A percentile compares a stretch with the other conserved stretches of the same genome.
Conservation (phyloP, 495 filamentous ascomycete genomes). For the Hyphodiscus hymeniophilus region DNA sequence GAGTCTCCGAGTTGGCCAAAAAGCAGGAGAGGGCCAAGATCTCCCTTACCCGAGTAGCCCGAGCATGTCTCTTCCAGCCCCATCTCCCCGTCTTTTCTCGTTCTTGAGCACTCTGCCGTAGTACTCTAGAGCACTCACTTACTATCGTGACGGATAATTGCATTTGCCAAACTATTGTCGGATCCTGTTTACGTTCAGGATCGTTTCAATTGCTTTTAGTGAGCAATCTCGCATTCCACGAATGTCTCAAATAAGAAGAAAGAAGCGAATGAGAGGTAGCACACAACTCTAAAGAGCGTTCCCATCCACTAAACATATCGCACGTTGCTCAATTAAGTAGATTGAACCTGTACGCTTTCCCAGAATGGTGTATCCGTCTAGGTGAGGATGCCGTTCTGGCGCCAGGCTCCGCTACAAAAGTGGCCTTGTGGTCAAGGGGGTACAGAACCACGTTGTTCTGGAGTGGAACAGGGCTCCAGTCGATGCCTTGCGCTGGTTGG, state of each 20-base stretch:
- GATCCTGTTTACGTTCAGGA: background rate
- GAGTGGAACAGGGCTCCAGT: too few relatives aligned
- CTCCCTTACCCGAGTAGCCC: too few relatives aligned
- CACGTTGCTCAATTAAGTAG: slow-evolving; percentile 1
- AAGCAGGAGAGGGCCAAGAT: background rate
- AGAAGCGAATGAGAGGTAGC: slow-evolving; percentile 9
- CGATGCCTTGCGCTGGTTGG: too few relatives aligned
- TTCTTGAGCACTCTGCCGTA: background rate
- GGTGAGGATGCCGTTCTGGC: slow-evolving; percentile 1
- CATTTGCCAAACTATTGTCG: background rate
- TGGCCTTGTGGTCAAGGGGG: too few relatives aligned
- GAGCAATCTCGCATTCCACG: slow-evolving; percentile 8
- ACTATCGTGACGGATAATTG: background rate
- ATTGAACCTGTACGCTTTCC: slow-evolving; percentile 1
- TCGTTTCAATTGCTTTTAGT: slow-evolving; percentile 3
- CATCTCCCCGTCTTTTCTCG: background rate
- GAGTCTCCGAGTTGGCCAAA: background rate
- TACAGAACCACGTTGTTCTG: too few relatives aligned
- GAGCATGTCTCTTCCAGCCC: too few relatives aligned
- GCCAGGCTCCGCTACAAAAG: background rate
- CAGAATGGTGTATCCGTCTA: slow-evolving; percentile 2
- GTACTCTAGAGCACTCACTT: background rate
- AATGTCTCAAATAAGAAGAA: slow-evolving; percentile 11
- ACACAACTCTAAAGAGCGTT: slow-evolving; percentile 6
- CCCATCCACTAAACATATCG: background rate